Evolutionary conservation across 208 protist species (phyloP), one percentile per base, ranked within the genome.

Genomic region (Novymonas esmeraldas): DNA sequence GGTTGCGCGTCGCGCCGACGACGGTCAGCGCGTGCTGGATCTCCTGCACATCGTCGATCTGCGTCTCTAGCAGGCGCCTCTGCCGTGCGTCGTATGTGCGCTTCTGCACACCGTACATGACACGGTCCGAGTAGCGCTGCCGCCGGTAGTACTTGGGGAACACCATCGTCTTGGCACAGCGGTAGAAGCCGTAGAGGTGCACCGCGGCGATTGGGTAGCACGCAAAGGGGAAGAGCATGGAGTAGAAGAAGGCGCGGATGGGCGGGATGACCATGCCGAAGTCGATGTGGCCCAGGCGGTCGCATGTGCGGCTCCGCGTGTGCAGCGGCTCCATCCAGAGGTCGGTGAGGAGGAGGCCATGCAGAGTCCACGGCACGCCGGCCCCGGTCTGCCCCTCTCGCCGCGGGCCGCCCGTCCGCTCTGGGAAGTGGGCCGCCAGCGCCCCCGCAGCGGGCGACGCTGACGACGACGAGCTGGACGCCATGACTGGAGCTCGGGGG

Each of bases 31-130:
- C 92, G 58, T 87, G 88, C 49, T 87, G 64, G 38, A 96, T 93
- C 68, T 94, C 89, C 29, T 65, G 50, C 6, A 87, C 70, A 61
- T 93, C 81, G 33, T 85, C 80, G 16, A 94, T 77, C 52, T 82
- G 74, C n/a, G 61, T 79, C 64, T 95, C 89, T 20, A 79, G 31
- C 11, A 96, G 36, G 7, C 79, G 73, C 54, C 64, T 75, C 48
- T 83, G 75, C 26, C 64, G 73, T 20, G 68, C 20, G 62, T 93
- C 82, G 64, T 94, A 94, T 44, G 84, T 77, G 4, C 90, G 85
- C 63, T 87, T 89, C 78, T 96, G 90, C 31, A 93, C 88, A 50
- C 82, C 87, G 71, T 94, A 94, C 75, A 92, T 81, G 26, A 94
- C 84, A 26, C 89, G 83, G 20, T 83, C 76, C 16, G 79, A 81